Evolutionary conservation across 306 rosid genomes (phyloP).

Genomic region (Cyclanthera cordifolia): DNA sequence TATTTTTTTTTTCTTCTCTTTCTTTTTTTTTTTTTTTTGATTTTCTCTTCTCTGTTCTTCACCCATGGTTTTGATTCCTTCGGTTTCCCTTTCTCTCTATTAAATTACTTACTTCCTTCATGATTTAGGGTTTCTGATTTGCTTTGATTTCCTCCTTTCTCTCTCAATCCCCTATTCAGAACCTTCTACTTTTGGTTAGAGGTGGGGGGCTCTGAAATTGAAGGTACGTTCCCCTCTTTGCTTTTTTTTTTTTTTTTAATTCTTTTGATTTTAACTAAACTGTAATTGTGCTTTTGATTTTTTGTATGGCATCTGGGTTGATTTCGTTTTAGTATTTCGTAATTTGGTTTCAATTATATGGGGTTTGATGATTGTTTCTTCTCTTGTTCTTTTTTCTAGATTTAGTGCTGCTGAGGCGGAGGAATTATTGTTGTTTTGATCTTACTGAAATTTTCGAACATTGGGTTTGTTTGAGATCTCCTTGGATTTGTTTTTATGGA

Average conservation of each 20-base stretch:
- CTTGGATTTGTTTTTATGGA: constrained; percentile 40
- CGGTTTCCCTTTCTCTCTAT: constrained; percentile 1
- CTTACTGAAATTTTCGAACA: constrained; percentile 12
- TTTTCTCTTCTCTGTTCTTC: not conserved
- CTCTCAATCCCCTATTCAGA: constrained; percentile 3
- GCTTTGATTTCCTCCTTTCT: constrained; percentile 8
- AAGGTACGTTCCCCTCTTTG: constrained; percentile 24
- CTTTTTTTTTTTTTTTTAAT: not conserved
- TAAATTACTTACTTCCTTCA: constrained; percentile 20
- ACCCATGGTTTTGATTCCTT: constrained; percentile 8
- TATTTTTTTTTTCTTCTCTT: not conserved
- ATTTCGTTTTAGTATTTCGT: not conserved
- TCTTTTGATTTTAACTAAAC: not conserved
- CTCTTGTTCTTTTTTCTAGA: constrained; percentile 11
- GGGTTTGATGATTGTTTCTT: not conserved
- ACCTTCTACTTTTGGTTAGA: constrained; percentile 30
- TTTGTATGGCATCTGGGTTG: not conserved
- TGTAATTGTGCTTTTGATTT: not conserved
- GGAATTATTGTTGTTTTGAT: constrained; percentile 22
- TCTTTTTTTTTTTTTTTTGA: not conserved
- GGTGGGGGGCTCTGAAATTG: constrained; percentile 1
- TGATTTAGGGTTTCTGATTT: constrained; percentile 36
- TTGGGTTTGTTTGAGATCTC: constrained; percentile 14
- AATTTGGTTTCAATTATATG: not conserved
- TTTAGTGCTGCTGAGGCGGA: constrained; percentile 23